A percentile compares a stretch with the other conserved stretches of the same genome.
Evolutionary conservation across 2,329 filamentous ascomycete genomes (phyloP).

Genomic region (Clarireedia paspali): DNA sequence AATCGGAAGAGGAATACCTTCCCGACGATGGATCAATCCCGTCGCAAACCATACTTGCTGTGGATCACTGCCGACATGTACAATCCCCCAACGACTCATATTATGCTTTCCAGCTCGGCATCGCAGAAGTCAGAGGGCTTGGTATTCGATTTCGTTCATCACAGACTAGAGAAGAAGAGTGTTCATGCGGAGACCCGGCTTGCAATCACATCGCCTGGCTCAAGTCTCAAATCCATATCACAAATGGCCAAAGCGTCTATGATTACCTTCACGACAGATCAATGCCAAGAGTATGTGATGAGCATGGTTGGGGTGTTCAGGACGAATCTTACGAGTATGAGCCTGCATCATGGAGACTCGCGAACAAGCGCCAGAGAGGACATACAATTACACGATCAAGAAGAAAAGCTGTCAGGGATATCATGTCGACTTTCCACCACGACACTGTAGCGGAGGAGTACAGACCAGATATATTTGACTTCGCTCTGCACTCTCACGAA

Average conservation of each 20-base stretch:
- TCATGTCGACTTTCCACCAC: constrained; percentile 24
- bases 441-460: constrained; percentile 18
- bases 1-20: not conserved
- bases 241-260: constrained; percentile 12
- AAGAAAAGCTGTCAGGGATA: constrained; percentile 20
- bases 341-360: constrained; percentile 23
- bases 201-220: constrained; percentile 18
- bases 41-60: constrained; percentile 23
- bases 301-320: constrained; percentile 23
- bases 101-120: constrained; percentile 27
- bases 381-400: constrained; percentile 9
- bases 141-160: constrained; percentile 21
- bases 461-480: constrained; percentile 18
- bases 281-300: constrained; percentile 21
- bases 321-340: constrained; percentile 14
- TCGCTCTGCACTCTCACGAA: constrained; percentile 15
- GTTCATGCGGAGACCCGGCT: constrained; percentile 15
- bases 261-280: constrained; percentile 19
- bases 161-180: constrained; percentile 12
- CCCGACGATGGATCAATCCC: not conserved
- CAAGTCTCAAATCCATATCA: constrained; percentile 4
- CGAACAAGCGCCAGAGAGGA: constrained; percentile 13
- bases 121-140: constrained; percentile 20
- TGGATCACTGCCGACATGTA: constrained; percentile 11
- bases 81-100: not conserved